Conservation (phyloP, 2,329 filamentous ascomycete species). For the Colletotrichum sp. region DNA sequence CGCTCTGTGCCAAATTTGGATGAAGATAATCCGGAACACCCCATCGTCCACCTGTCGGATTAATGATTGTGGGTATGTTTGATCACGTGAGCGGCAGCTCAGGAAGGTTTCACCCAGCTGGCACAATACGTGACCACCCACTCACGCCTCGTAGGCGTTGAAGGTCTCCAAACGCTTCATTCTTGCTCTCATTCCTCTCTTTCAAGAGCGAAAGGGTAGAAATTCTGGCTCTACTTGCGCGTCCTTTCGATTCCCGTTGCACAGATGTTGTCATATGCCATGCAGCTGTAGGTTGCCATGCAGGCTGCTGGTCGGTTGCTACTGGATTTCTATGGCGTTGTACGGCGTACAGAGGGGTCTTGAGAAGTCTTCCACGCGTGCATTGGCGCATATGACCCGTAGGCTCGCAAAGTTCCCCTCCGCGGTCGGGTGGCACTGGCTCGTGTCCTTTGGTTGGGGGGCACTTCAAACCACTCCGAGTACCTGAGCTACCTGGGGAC, state of each 20-base stretch:
- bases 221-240: not conserved
- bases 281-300: not conserved
- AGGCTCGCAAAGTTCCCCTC: not conserved
- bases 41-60: constrained; percentile 8
- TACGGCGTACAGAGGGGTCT: not conserved
- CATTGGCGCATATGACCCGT: not conserved
- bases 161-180: not conserved
- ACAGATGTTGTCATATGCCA: not conserved
- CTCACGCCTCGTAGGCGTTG: not conserved
- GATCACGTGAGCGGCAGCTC: not conserved
- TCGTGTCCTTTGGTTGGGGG: not conserved
- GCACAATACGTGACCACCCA: not conserved
- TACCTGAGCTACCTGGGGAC: not conserved
- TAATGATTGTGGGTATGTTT: not conserved
- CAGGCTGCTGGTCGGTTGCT: not conserved
- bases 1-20: constrained; percentile 28
- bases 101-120: not conserved
- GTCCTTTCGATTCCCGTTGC: not conserved
- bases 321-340: not conserved
- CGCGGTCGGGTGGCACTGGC: not conserved
- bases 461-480: not conserved
- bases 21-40: not conserved
- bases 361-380: not conserved
- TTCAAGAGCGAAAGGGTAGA: not conserved
- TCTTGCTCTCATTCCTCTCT: not conserved